phyloP scores from a whole-genome alignment of 148 eudicot species.

The Gaultheria prostrata region DNA sequence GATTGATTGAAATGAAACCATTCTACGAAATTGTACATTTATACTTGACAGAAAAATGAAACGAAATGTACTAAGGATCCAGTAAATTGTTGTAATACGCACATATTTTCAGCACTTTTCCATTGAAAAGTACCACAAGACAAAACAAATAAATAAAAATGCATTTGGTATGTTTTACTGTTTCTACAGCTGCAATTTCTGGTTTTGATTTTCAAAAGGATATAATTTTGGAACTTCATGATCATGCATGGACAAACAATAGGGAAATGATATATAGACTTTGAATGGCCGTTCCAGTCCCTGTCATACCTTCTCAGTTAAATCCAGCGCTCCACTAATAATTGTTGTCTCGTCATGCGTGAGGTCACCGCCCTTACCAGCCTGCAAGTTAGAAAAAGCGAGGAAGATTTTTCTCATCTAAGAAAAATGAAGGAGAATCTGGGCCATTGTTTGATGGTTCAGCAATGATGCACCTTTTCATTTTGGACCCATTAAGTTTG shows the following conservation, averaged over 20 bases:
- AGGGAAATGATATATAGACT: not conserved
- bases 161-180: not conserved
- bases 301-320: slow-evolving; percentile 57
- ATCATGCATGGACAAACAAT: not conserved
- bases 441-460: not conserved
- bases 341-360: slow-evolving; percentile 98
- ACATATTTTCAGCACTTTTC: slow-evolving; percentile 1
- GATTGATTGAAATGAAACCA: not conserved
- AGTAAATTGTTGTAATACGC: not conserved
- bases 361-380: slow-evolving; percentile 96
- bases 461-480: not conserved
- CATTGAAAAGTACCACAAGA: not conserved
- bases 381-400: slow-evolving; percentile 37
- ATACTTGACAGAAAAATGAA: not conserved
- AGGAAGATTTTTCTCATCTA: not conserved
- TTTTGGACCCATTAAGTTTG: not conserved
- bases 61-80: not conserved
- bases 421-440: slow-evolving; percentile 1
- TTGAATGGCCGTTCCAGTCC: not conserved
- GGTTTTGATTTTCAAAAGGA: not conserved
- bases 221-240: not conserved
- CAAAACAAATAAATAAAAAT: not conserved
- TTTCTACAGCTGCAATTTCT: slow-evolving; percentile 8
- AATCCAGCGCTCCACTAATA: slow-evolving; percentile 95
- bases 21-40: not conserved